Evolutionary conservation across 352 stramenopile genomes (phyloP).

Genomic region (Pythium phragmiticola): DNA sequence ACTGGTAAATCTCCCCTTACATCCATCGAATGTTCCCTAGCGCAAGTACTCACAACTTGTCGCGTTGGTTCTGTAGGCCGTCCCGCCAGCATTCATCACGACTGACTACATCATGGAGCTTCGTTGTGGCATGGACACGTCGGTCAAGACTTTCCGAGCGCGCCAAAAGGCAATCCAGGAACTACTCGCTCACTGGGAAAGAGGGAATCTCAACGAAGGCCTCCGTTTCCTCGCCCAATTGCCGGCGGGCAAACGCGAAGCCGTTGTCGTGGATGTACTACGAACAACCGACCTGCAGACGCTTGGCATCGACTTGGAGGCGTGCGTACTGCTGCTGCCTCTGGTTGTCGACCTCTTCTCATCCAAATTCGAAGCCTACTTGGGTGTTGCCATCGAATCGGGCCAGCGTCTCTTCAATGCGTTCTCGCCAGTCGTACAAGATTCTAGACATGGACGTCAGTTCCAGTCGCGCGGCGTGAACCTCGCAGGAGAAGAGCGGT

Average conservation of each 20-base stretch:
- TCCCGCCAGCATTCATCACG: conserved; percentile 34
- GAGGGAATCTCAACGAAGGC: conserved; percentile 62
- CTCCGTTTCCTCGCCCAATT: conserved; percentile 68
- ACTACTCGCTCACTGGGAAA: conserved; percentile 68
- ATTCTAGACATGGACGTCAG: conserved; percentile 46
- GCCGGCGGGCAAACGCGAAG: conserved; percentile 66
- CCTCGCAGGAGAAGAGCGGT: conserved; percentile 75
- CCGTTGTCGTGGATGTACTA: conserved; percentile 71
- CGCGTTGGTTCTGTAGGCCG: not conserved
- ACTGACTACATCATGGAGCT: conserved; percentile 83
- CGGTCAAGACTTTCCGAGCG: conserved; percentile 63
- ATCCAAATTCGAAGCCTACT: conserved; percentile 73
- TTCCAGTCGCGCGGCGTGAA: conserved; percentile 61
- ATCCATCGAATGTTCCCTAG: not conserved
- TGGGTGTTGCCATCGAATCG: conserved; percentile 52
- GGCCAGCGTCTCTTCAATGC: conserved; percentile 66
- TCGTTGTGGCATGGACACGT: conserved; percentile 83
- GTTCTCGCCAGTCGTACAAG: conserved; percentile 76
- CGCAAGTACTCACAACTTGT: not conserved
- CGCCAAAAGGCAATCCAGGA: conserved; percentile 74
- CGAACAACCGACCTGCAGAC: conserved; percentile 58
- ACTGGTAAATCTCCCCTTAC: not conserved
- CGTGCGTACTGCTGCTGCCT: conserved; percentile 69
- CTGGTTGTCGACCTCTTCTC: conserved; percentile 66
- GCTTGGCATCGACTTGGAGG: conserved; percentile 71